Evolutionary conservation across 2,329 filamentous ascomycete species (phyloP).

Genomic region (Elsinoe arachidis): DNA sequence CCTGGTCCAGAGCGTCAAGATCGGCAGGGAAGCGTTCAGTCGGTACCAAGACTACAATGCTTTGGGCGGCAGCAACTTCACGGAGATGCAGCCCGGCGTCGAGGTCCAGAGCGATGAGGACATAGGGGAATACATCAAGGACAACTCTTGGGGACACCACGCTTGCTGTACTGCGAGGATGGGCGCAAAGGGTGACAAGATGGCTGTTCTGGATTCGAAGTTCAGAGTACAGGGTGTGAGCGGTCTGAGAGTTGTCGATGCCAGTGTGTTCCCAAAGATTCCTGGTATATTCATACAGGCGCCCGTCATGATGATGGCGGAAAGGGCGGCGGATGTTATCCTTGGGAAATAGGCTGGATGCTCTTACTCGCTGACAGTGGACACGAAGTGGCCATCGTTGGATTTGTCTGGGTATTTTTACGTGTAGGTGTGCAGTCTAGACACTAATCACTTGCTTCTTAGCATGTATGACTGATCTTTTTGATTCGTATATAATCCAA

Average conservation of each 20-base stretch:
- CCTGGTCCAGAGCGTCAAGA: constrained; percentile 44
- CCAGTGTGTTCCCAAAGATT: constrained; percentile 48
- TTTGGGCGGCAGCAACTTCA: constrained; percentile 37
- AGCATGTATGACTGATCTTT: no score
- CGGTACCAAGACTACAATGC: constrained; percentile 24
- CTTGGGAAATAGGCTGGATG: no score
- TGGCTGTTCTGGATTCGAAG: constrained; percentile 48
- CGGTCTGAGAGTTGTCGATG: constrained; percentile 54
- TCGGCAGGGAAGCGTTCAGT: constrained; percentile 24
- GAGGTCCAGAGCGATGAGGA: constrained; percentile 35
- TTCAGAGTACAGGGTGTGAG: constrained; percentile 50
- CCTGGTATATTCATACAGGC: constrained; percentile 47
- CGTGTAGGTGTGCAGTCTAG: no score
- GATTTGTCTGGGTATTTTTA: no score
- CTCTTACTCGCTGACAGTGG: no score
- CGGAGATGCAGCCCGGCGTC: constrained; percentile 35
- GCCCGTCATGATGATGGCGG: constrained; percentile 48
- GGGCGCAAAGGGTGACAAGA: constrained; percentile 44
- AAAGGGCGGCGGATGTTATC: constrained; percentile 56
- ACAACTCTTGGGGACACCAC: constrained; percentile 50
- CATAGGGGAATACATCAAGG: constrained; percentile 41
- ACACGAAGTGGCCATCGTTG: no score
- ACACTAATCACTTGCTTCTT: no score
- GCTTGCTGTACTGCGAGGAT: constrained; percentile 49
- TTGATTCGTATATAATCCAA: no score